phyloP scores from a whole-genome alignment of 2,329 filamentous ascomycete genomes.

The Aspergillus terreus region DNA sequence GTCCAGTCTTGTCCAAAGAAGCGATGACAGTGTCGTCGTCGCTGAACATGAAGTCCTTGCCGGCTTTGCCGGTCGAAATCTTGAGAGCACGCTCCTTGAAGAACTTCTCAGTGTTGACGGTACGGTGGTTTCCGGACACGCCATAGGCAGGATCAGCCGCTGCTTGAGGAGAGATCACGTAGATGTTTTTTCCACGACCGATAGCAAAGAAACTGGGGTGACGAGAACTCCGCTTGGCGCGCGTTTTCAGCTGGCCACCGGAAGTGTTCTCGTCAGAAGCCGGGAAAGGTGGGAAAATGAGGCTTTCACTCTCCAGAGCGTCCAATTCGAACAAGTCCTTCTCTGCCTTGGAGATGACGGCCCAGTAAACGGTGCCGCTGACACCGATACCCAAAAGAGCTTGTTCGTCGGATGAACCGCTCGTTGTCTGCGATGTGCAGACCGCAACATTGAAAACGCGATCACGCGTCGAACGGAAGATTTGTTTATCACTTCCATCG shows the following conservation, averaged over 20 bases:
- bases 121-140: conserved; percentile 49
- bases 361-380: conserved; percentile 96
- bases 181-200: conserved; percentile 91
- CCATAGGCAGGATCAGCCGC: conserved; percentile 50
- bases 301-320: conserved; percentile 77
- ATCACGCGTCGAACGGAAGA: conserved; percentile 88
- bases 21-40: conserved; percentile 93
- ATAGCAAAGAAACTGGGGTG: conserved; percentile 95
- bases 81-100: conserved; percentile 82
- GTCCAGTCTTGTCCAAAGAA: conserved; percentile 92
- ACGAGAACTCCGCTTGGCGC: conserved; percentile 81
- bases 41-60: conserved; percentile 97
- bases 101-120: conserved; percentile 82
- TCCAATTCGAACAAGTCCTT: conserved; percentile 76
- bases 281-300: conserved; percentile 82
- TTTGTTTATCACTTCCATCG: conserved; percentile 83
- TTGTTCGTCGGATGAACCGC: conserved; percentile 61
- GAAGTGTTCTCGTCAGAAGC: conserved; percentile 86
- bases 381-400: conserved; percentile 88
- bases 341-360: conserved; percentile 70
- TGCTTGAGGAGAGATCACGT: conserved; percentile 67
- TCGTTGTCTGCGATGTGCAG: conserved; percentile 61
- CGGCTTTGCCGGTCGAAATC: conserved; percentile 95
- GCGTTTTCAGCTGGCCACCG: conserved; percentile 90
- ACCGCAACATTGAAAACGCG: conserved; percentile 92